Percentiles rank a stretch among this genome's conserved stretches.
Evolutionary conservation across 2,329 filamentous ascomycete genomes (phyloP).

Genomic region (Didymella arachidicola): DNA sequence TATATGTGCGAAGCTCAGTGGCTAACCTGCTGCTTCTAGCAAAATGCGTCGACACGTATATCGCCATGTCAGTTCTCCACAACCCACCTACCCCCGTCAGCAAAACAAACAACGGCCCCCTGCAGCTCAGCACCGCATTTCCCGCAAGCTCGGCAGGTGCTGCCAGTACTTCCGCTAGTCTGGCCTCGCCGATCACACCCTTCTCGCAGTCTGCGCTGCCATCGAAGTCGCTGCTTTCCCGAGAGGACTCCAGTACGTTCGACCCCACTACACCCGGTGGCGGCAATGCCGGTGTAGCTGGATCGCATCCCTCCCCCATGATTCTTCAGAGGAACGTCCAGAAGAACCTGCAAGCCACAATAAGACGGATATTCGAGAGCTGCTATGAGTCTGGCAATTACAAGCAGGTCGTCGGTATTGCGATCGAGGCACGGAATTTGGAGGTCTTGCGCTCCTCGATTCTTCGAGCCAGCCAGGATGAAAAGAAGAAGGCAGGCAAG

Average conservation of each 20-base stretch:
- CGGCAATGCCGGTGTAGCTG: conserved; percentile 62
- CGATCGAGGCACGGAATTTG: conserved; percentile 91
- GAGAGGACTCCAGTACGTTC: conserved; percentile 72
- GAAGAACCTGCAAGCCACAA: conserved; percentile 79
- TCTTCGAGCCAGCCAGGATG: conserved; percentile 85
- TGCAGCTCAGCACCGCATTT: conserved; percentile 83
- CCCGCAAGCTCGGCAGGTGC: conserved; percentile 70
- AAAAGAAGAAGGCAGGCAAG: conserved; percentile 74
- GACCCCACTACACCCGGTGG: conserved; percentile 64
- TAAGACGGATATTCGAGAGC: conserved; percentile 88
- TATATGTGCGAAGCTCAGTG: conserved; percentile 1
- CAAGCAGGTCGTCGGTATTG: conserved; percentile 94
- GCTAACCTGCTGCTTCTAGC: conserved; percentile 56
- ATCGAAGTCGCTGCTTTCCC: conserved; percentile 93
- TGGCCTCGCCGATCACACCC: conserved; percentile 89
- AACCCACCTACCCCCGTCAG: conserved; percentile 61
- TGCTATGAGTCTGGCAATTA: conserved; percentile 88
- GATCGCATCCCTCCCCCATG: conserved; percentile 65
- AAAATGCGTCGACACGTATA: conserved; percentile 98
- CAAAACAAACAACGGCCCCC: conserved; percentile 61
- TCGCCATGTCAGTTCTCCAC: conserved; percentile 74
- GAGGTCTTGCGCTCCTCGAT: conserved; percentile 88
- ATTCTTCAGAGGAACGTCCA: conserved; percentile 77
- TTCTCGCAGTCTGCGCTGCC: conserved; percentile 94
- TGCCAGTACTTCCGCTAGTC: conserved; percentile 68